phyloP scores from a whole-genome alignment of 2,329 filamentous ascomycete species.

The Parasarocladium wereldwijsianum region DNA sequence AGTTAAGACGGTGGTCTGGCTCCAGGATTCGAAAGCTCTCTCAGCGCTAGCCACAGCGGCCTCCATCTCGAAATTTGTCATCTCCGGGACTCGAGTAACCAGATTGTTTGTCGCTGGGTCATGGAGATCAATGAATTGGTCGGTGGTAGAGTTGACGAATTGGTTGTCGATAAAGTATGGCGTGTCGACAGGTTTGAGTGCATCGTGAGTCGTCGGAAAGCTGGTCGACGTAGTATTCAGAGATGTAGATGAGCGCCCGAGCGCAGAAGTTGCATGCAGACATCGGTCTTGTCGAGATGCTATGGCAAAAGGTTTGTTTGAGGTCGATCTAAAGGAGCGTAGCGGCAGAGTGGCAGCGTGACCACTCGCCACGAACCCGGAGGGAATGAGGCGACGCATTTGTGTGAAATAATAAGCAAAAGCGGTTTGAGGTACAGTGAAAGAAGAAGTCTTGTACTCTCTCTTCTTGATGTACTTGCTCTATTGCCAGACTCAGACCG shows the following conservation, averaged over 20 bases:
- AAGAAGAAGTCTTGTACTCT: background rate
- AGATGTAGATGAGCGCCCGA: background rate
- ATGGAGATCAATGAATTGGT: conserved; percentile 57
- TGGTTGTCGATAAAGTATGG: conserved; percentile 53
- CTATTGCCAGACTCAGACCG: background rate
- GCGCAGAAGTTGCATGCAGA: background rate
- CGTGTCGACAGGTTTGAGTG: conserved; percentile 2
- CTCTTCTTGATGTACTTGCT: background rate
- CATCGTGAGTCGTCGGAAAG: conserved; percentile 1
- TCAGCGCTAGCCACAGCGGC: conserved; percentile 55
- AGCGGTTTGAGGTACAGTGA: background rate
- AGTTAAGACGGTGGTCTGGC: conserved; percentile 47
- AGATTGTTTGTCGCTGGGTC: conserved; percentile 70
- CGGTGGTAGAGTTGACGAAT: conserved; percentile 46
- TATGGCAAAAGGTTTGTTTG: background rate
- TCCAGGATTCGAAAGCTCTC: conserved; percentile 56
- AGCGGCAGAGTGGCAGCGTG: background rate
- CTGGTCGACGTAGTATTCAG: background rate
- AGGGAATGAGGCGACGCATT: background rate
- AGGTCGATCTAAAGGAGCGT: background rate
- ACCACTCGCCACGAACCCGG: background rate
- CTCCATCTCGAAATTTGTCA: conserved; percentile 53
- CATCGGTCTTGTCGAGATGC: background rate
- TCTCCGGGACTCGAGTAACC: conserved; percentile 63
- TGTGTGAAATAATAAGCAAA: background rate